Base-by-base conservation (phyloP, 805 yeast genomes). In the Teunomyces kruisii region DNA sequence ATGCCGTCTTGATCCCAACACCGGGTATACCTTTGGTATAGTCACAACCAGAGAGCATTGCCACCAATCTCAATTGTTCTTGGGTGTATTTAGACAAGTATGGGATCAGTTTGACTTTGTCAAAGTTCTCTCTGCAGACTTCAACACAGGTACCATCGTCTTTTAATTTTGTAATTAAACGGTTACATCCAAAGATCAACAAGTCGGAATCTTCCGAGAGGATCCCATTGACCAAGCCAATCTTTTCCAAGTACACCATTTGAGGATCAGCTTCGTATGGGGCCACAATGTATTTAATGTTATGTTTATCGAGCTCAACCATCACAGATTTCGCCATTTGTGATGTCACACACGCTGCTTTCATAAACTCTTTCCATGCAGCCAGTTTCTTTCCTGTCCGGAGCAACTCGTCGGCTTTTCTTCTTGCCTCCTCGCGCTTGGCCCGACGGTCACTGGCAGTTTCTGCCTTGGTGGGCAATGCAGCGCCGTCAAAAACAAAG, bases 221-320 rank as follows among this genome's bases (percentile, higher is more conserved):
- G 4, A 94, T 87, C 0, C 92, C 98, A 49, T 89, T 85, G 5
- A 89, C 92, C 1, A 81, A 42, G 0, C 92, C 92, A 0, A 66
- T 51, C 47, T 80, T 79, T 59, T 92, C 98, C 35, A 94, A 73
- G 56, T 83, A 89, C 8, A 91, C 98, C 86, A 94, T 80, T 63
- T 94, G 99, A 1, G 99, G 86, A 62, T 94, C 99, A 0, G 99
- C 99, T 67, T 94, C 99, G 61, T 89, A 94, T 0, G 99, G 99
- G 0, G 99, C 98, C 7, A 94, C 99, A 6, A 94, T 79, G 56
- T 79, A 92, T 47, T 74, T 77, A 40, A 94, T 80, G 1, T 66
- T 64, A 38, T 76, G 70, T 10, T 61, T 52, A 52, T 81, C 82
- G 50, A 95, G 73, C 55, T 78, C 84, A 32, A 84, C 86, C 59